Evolutionary conservation across 2,329 filamentous ascomycete species (phyloP), one percentile per base, ranked within the genome.

Genomic region (Paramyrothecium sp.): DNA sequence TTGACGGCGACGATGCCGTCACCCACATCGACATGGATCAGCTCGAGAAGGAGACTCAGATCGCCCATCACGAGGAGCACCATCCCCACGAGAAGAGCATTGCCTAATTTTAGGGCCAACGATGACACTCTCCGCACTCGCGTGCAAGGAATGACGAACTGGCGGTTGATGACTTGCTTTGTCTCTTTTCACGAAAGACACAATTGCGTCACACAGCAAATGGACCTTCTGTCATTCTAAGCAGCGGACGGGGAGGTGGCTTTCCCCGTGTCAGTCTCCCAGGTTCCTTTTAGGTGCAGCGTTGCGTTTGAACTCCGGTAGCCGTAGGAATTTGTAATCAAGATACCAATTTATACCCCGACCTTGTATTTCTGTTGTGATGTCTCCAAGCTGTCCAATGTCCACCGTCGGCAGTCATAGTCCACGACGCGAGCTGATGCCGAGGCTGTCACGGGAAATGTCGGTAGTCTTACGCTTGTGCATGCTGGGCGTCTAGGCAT

Each of bases 1-100:
- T 91, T 65, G 88, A 90, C 63, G 88, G 86, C 44, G 81, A 86
- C 26, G 81, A 86, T 20, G 76, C 82, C 34, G 79, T 84, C 13
- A 81, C 78, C 7, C 77, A 82, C 61, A 76, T 86, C 59, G 78
- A 84, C 66, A 71, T 85, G 49, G 73, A 78, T 26, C 78, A 84
- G 67, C 77, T 85, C 48, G 79, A 84, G 63, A 84, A 85, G 72
- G 82, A 85, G 64, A 66, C 68, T 7, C 61, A 67, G 20, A 57
- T 69, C 26, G 53, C 59, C 19, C 65, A 67, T 20, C 61, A 68
- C 2, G 68, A 71, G 54, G 64, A 65, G 46, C 58, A 62, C 17
- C 30, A 7, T 46, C 11, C 51, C 5, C 30, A 38, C 17, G 34
- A 51, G 51, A 53, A 53, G 51, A 19, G n/a, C n/a, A 8, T 34